A percentile compares a stretch with the other conserved stretches of the same genome.
Evolutionary conservation across 768 basidiomycete genomes (phyloP).

Genomic region (Boletus pseudopeckii): DNA sequence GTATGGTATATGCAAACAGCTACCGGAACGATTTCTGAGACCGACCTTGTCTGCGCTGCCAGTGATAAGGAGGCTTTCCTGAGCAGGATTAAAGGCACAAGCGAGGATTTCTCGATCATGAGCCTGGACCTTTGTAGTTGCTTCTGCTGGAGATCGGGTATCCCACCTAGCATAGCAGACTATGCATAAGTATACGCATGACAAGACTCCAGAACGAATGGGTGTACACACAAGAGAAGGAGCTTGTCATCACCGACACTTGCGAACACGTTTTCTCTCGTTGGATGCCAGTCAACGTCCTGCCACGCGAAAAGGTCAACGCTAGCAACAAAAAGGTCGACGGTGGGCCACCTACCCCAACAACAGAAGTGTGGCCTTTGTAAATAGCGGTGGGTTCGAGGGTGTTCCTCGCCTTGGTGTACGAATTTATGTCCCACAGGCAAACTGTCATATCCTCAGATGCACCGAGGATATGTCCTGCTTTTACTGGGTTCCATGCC

Average conservation of each 20-base stretch:
- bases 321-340: neutral
- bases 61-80: constrained; percentile 77
- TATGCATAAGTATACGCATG: neutral
- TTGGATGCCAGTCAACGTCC: constrained; percentile 97
- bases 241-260: constrained; percentile 96
- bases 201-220: neutral
- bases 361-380: constrained; percentile 86
- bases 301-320: constrained; percentile 28
- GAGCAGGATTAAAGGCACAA: constrained; percentile 84
- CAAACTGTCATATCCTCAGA: constrained; percentile 97
- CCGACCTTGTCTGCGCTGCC: constrained; percentile 90
- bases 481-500: constrained; percentile 84
- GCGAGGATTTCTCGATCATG: constrained; percentile 90
- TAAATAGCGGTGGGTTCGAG: constrained; percentile 86
- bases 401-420: constrained; percentile 69
- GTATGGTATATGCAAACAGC: neutral
- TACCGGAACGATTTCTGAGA: neutral
- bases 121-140: constrained; percentile 71
- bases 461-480: constrained; percentile 84
- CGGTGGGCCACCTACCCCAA: constrained; percentile 61
- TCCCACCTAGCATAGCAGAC: constrained; percentile 73
- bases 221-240: constrained; percentile 75
- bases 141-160: constrained; percentile 68
- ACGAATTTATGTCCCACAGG: constrained; percentile 93
- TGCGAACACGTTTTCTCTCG: constrained; percentile 78